Base-by-base conservation (phyloP, 2,329 filamentous ascomycete genomes). In the Colletotrichum spinosum region DNA sequence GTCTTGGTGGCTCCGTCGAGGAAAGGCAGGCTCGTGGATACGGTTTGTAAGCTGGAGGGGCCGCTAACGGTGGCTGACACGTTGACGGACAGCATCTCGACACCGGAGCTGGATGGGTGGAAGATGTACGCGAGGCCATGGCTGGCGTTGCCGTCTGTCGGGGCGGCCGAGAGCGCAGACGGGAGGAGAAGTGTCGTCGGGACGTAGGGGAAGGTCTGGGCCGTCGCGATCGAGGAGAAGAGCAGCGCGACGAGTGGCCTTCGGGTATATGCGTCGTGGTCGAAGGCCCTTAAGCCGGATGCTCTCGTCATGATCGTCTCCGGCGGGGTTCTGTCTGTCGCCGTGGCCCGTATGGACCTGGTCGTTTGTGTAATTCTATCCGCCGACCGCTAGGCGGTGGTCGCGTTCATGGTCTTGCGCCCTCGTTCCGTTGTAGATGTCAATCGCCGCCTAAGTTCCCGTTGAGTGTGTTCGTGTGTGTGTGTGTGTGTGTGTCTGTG, bases 161-260 rank as follows among this genome's bases (percentile, higher is more conserved):
- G 61, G 39, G 80, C 79, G 25, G 80, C 76, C 67, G 85, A 82
- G 57, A 81, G 76, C 62, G 77, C 73, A 62, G 77, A 73, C 7
- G 85, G 81, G 50, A 88, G 83, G 63, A 95, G 85, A 56, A 97
- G 84, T 37, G 86, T 88, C 0, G 93, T 93, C 3, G 93, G 91
- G 60, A 90, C 89, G 80, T 97, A 97, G 34, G 93, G 93, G 56
- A 93, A 84, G 53, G 76, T 76, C 71, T 83, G 80, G 7, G 77
- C 71, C 42, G 73, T 69, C 17, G 46, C 66, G 17, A 57, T 25
- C 12, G 61, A 49, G 4, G 61, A 44, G 33, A 68, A 37, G n/a
- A 69, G 46, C 57, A 69, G 51, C n/a, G 61, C 60, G 3, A 56
- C 51, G 39, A 57, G 46, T 15, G 58, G 15, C 34, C 25, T 66